Base-by-base conservation (phyloP, 306 rosid genomes). In the Rosa chinensis region DNA sequence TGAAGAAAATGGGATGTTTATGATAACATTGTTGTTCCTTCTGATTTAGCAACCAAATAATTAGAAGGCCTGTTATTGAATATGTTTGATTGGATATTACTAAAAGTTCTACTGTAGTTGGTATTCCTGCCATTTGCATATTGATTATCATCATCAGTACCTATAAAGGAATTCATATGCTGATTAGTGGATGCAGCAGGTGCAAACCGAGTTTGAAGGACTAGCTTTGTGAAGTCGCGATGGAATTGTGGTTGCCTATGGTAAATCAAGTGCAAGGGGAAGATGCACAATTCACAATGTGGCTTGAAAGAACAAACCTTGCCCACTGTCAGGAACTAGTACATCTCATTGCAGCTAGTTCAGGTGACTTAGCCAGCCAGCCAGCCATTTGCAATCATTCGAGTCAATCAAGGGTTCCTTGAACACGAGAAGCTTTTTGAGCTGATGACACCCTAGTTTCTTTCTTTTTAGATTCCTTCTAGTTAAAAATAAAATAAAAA, bases 131-230 rank as follows among this genome's bases (percentile, higher is more conserved):
- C 44, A 10, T 61, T 44, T 25, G 58, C 6, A 10, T 16, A 21
- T 2, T 8, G 42, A 2, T 75, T 14, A 14, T 43, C 70, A 59
- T 75, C 56, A 9, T 44, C 3, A 43, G 14, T 40, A 48, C 49
- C 28, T 69, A 58, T 80, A 25, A 18, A 23, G 35, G 49, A 42
- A 12, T 14, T n/a, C 62, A 75, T 72, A 68, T 78, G 77, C 67
- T 81, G 47, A 79, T 53, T 67, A 76, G 52, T 70, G 56, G 68
- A 77, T 80, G 68, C 78, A 77, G 77, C 81, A 80, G 82, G 86
- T 77, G 52, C 84, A 70, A 80, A 63, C 73, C 67, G 72, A 74
- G 52, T 43, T 82, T 0, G 64, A 78, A 71, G 79, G 69, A 23
- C 55, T 80, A 55, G 10, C 70, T 66, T 25, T 82, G 79, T 80